These are phyloP conservation scores for Ephemerocybe angulata DNA, from an alignment of 768 basidiomycete species.

Conservation along the genomic window DNA sequence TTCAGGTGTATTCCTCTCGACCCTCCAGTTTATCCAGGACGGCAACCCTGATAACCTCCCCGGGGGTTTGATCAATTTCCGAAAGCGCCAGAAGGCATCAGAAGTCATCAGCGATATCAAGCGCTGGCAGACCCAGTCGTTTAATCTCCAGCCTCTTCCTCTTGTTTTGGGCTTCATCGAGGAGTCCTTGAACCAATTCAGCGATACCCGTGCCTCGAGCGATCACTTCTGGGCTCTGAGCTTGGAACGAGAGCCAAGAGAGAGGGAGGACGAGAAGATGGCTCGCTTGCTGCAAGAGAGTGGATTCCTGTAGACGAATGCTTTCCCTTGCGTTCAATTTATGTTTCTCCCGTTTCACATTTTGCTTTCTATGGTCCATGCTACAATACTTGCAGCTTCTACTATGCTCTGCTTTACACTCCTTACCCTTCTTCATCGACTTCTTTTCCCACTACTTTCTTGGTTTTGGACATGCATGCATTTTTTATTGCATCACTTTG, in stretches of 20 bases:
- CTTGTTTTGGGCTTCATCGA: slow-evolving; percentile 73
- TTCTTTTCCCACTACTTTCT: slow-evolving; percentile 14
- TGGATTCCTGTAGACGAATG: slow-evolving; percentile 61
- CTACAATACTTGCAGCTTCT: background rate
- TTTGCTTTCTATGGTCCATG: background rate
- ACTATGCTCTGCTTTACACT: background rate
- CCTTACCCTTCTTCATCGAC: background rate
- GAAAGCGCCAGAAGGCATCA: slow-evolving; percentile 92
- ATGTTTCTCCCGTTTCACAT: background rate
- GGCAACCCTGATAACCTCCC: slow-evolving; percentile 85
- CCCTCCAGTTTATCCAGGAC: slow-evolving; percentile 96
- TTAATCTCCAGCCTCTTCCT: slow-evolving; percentile 73
- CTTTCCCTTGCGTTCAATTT: background rate
- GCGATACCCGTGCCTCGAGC: slow-evolving; percentile 61
- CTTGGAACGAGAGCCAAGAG: slow-evolving; percentile 86
- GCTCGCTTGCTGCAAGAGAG: slow-evolving; percentile 84
- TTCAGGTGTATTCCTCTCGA: slow-evolving; percentile 91
- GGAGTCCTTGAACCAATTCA: slow-evolving; percentile 70
- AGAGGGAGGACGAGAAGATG: slow-evolving; percentile 97
- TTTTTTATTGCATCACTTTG: background rate
- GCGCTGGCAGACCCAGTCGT: slow-evolving; percentile 89
- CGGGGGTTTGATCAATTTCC: slow-evolving; percentile 86
- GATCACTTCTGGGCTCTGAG: slow-evolving; percentile 84
- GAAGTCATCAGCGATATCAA: slow-evolving; percentile 97
- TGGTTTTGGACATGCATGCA: slow-evolving; percentile 3